Percentiles rank a stretch among this genome's conserved stretches.
These are phyloP conservation scores for Coniochaeta sp. DNA, from an alignment of 2,329 filamentous ascomycete species.

Conservation along the genomic window DNA sequence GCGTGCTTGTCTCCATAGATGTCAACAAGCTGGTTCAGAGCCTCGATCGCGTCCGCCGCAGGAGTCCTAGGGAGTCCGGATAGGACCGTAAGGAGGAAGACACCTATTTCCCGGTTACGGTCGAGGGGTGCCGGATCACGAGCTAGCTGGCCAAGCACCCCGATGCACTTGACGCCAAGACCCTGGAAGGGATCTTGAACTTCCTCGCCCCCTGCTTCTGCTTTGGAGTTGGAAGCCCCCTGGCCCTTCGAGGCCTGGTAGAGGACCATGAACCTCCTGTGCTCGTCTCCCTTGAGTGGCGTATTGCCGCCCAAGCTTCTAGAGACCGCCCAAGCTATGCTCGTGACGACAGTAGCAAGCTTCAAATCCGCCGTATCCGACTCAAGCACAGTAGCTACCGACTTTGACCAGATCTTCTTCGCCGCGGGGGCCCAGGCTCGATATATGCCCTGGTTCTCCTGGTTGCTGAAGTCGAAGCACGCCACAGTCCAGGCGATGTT, in stretches of 20 bases:
- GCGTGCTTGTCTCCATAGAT: conserved; percentile 56
- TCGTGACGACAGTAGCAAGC: conserved; percentile 55
- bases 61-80: conserved; percentile 42
- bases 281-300: conserved; percentile 44
- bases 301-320: conserved; percentile 43
- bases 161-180: conserved; percentile 59
- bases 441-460: conserved; percentile 43
- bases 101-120: conserved; percentile 55
- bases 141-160: conserved; percentile 57
- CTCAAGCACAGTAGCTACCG: conserved; percentile 48
- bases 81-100: conserved; percentile 52
- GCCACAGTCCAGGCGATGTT: conserved; percentile 63
- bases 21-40: conserved; percentile 59
- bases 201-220: conserved; percentile 12
- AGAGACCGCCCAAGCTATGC: conserved; percentile 58
- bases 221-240: conserved; percentile 13
- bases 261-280: conserved; percentile 56
- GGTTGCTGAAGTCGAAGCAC: conserved; percentile 49
- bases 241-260: conserved; percentile 48
- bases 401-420: conserved; percentile 48
- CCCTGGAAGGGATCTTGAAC: conserved; percentile 51
- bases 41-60: conserved; percentile 53
- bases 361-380: conserved; percentile 54
- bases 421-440: conserved; percentile 46
- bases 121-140: conserved; percentile 42